Conservation (phyloP, 164 flowering plant genomes). For the Vitis rotundifolia region DNA sequence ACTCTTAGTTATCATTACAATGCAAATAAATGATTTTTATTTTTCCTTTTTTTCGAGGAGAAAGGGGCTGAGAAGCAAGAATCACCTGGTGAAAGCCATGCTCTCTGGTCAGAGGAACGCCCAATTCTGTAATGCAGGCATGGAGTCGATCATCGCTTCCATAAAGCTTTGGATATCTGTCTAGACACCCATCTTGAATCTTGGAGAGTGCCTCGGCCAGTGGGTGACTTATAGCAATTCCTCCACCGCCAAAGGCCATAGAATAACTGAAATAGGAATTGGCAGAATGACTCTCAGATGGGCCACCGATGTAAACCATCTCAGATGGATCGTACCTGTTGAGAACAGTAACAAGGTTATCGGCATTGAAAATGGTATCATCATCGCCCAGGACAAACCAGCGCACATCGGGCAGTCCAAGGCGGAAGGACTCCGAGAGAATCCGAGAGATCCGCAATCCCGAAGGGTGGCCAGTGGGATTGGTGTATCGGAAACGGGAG, state of each 20-base stretch:
- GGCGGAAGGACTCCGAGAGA: constrained; percentile 46
- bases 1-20: background rate
- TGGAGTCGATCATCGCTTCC: constrained; percentile 74
- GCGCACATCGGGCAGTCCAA: constrained; percentile 45
- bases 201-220: constrained; percentile 46
- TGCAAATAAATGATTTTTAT: too few relatives aligned
- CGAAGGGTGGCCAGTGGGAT: constrained; percentile 66
- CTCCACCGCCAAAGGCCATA: constrained; percentile 74
- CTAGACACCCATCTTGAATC: constrained; percentile 56
- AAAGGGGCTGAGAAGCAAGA: background rate
- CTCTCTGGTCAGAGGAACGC: constrained; percentile 58
- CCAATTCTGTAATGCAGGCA: constrained; percentile 69
- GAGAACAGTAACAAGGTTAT: constrained; percentile 53
- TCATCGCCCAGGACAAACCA: constrained; percentile 74
- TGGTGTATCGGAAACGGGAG: constrained; percentile 62
- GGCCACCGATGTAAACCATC: constrained; percentile 58
- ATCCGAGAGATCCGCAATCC: constrained; percentile 64
- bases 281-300: constrained; percentile 66
- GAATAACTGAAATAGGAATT: constrained; percentile 56
- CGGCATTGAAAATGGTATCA: constrained; percentile 56
- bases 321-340: constrained; percentile 47
- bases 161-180: constrained; percentile 58
- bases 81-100: constrained; percentile 73
- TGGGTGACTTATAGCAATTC: constrained; percentile 62
- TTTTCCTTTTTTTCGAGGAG: background rate